Base-by-base conservation (phyloP, 2,329 filamentous ascomycete genomes). In the Pseudophaeomoniella oleicola region DNA sequence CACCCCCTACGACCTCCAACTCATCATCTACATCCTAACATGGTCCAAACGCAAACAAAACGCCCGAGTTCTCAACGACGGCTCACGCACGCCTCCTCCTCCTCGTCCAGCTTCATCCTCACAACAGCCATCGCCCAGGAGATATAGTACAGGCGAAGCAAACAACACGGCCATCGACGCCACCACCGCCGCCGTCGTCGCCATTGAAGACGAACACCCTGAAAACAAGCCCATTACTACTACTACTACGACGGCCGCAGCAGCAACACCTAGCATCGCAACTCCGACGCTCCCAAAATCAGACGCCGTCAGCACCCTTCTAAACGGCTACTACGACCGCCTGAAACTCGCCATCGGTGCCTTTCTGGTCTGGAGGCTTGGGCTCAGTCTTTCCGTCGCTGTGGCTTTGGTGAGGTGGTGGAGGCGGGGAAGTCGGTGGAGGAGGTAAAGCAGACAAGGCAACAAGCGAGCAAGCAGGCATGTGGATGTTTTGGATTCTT, bases 11-110 rank as follows among this genome's bases (percentile, higher is more conserved):
- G 78, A 81, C 46, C 62, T 81, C 3, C 61, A 69, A 4, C 57
- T 74, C 19, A 58, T 73, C 9, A 66, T 81, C 37, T 75, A 67
- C 59, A 49, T 75, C 6, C 54, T 79, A 48, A 78, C 75, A 0
- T 69, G 69, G 42, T 56, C 58, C 4, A 69, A 80, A 47, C 69
- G 71, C 39, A 60, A 63, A 42, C 59, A 59, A 38, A 75, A 75
- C 41, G 46, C 51, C 27, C 48, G 46, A 12, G 51, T 52, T 32
- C 51, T 57, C n/a, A 55, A 46, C 35, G 46, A 47, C 5, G 51
- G 51, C 6, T 46, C 46, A 19, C 50, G 52, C 14, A 47, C 54
- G 22, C 22, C 22, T n/a, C 22, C 6, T 9, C 6, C 9, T 27
- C 6, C n/a, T 9, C 9, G 9, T 9, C 22, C 6, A 27, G 6